Base-by-base conservation (phyloP, 2,329 filamentous ascomycete genomes). In the Samsoniella hepiali region DNA sequence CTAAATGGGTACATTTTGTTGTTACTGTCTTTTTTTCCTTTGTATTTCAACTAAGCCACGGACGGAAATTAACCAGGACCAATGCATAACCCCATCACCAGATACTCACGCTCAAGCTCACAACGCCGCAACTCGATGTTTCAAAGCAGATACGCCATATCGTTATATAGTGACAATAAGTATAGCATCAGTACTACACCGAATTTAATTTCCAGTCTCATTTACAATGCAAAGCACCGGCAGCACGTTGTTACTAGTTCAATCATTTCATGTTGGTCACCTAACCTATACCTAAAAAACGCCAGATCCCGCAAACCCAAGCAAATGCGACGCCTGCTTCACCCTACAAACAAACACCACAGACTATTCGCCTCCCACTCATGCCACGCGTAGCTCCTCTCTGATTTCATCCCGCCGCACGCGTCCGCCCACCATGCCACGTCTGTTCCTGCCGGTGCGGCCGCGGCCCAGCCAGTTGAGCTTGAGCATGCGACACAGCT, bases 401-500 rank as follows among this genome's bases (percentile, higher is more conserved):
- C 76, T 73, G 4, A 68, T 65, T 61, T 75, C 75, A 31, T 81
- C 80, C 58, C 83, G 75, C 67, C 78, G 78, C 10, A 85, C 82
- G 59, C 84, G 75, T 0, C 83, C 84, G 2, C 93, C 93, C 0
- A 98, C 93, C 72, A 97, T 94, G 0, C 95, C 95, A 67, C 92
- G 86, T 60, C 95, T 81, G 75, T 98, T 96, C 67, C 95, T 82
- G 0, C 95, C 95, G 3, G 93, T 98, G 42, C 95, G 80, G 0
- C 94, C 94, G 54, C 95, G 82, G 0, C 94, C 94, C 1, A 99
- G 83, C 95, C 95, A 99, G 75, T 99, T 99, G 70, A 97, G 87
- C 77, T 98, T 99, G 65, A 99, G 80, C 69, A 95, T 88, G 72
- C 91, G 89, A 63, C 90, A 92, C 66, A 99, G 79, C 71, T 93